Base-by-base conservation (phyloP, 495 filamentous ascomycete species). In the Penicillium cataractarum region DNA sequence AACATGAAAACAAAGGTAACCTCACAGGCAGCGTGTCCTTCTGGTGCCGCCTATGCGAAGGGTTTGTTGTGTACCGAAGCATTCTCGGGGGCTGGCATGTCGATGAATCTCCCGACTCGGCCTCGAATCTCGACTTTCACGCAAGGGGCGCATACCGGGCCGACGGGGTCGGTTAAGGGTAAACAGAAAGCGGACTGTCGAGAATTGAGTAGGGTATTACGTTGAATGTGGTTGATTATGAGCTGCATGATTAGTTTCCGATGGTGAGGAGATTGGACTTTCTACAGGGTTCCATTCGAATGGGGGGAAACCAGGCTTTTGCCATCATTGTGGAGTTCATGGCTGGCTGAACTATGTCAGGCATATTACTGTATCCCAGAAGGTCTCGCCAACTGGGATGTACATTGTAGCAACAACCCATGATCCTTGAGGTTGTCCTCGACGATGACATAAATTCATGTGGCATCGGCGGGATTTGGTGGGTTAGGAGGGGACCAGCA, bases 81-180 rank as follows among this genome's bases (percentile, higher is more conserved):
- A 72, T 72, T 65, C 60, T n/a, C 39, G 21, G 6, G 53, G 24
- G 52, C 37, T 33, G 64, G 70, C 62, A 72, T 72, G 70, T 55
- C 37, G 55, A 62, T 54, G 49, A 37, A 58, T 59, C 0, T 17
- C 66, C 61, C 4, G 35, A 24, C 21, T 46, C n/a, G 51, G 61
- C 21, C 9, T n/a, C 42, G 32, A 17, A 35, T 57, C 51, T 24
- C 44, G 33, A 32, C 15, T 35, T 1, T 15, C 27, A 63, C 4
- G 67, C 64, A 72, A 72, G 70, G 70, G 67, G 35, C 31, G 48
- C 68, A 67, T 65, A 17, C 67, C 62, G 29, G 51, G 26, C 42
- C 15, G 58, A 39, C 52, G 22, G 27, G 44, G 21, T 46, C 26
- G 9, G 58, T 52, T 21, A 22, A 39, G 19, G 7, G 53, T 63